These are phyloP conservation scores for Lecanosticta acicola DNA, from an alignment of 2,329 filamentous ascomycete species.

Conservation along the genomic window DNA sequence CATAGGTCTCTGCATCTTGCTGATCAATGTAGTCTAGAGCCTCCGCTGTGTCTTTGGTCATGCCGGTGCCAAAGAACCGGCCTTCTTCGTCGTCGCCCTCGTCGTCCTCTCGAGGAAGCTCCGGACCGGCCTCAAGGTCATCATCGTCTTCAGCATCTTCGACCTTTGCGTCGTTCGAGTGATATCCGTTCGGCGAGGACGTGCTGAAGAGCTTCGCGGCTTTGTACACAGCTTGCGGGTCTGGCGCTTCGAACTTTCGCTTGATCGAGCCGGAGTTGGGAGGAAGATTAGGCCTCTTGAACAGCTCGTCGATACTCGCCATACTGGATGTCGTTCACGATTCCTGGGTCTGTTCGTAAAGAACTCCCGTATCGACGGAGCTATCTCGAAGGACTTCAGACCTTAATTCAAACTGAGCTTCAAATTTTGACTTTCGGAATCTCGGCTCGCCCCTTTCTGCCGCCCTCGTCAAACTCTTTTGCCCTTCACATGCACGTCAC, in stretches of 20 bases:
- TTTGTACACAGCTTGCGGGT: slow-evolving; percentile 56
- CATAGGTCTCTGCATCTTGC: slow-evolving; percentile 50
- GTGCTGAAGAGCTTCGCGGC: slow-evolving; percentile 49
- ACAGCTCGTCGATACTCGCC: slow-evolving; percentile 58
- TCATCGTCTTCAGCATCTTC: slow-evolving; percentile 55
- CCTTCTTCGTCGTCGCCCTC: slow-evolving; percentile 78
- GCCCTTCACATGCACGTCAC: too few relatives aligned
- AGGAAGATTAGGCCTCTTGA: slow-evolving; percentile 51
- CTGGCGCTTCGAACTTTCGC: slow-evolving; percentile 53
- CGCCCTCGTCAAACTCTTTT: too few relatives aligned
- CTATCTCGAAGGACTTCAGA: not conserved
- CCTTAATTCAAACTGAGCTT: not conserved
- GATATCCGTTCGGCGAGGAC: slow-evolving; percentile 45
- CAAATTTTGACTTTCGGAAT: not conserved
- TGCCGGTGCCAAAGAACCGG: slow-evolving; percentile 89
- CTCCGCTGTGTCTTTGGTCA: slow-evolving; percentile 72
- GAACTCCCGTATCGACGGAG: not conserved
- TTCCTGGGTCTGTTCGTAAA: not conserved
- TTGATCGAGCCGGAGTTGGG: slow-evolving; percentile 41
- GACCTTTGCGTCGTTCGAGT: slow-evolving; percentile 40
- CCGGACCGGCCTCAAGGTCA: slow-evolving; percentile 35
- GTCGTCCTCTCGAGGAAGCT: slow-evolving; percentile 42
- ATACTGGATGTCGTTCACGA: slow-evolving; percentile 41
- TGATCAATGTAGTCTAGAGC: slow-evolving; percentile 84
- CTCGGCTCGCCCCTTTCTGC: too few relatives aligned